These are phyloP conservation scores for Nicotiana benthamiana DNA, from an alignment of 257 asterid species.

Conservation along the genomic window DNA sequence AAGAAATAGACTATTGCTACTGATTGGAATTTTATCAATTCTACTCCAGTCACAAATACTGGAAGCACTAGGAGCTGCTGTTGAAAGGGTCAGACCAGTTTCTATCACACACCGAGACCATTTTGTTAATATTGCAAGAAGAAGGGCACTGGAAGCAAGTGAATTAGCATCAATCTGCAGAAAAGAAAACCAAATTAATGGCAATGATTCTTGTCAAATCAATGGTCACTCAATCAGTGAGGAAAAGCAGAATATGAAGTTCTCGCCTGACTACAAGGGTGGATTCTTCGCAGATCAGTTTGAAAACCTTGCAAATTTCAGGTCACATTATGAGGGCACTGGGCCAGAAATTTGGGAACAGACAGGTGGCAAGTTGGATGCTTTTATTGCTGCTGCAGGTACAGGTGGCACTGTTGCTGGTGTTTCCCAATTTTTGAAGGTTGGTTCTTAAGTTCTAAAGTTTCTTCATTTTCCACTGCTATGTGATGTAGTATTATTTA, in stretches of 20 bases:
- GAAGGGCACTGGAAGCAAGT: constrained; percentile 77
- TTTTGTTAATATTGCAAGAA: constrained; percentile 86
- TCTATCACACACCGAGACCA: constrained; percentile 90
- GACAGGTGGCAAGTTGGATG: constrained; percentile 69
- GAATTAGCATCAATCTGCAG: constrained; percentile 38
- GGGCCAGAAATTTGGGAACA: constrained; percentile 96
- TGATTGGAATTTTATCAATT: neutral
- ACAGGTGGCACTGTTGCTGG: constrained; percentile 97
- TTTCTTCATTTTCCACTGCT: neutral
- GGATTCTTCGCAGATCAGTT: constrained; percentile 97
- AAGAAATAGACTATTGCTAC: neutral
- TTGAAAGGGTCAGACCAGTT: constrained; percentile 93
- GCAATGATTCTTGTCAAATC: constrained; percentile 15
- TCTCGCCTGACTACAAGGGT: constrained; percentile 43
- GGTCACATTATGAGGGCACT: constrained; percentile 90
- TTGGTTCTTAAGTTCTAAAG: constrained; percentile 16
- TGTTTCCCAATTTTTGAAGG: constrained; percentile 80
- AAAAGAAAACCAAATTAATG: constrained; percentile 12
- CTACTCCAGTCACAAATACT: constrained; percentile 74
- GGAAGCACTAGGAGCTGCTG: constrained; percentile 94
- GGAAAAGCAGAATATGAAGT: constrained; percentile 24
- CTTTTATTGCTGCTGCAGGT: constrained; percentile 96
- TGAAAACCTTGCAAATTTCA: constrained; percentile 85
- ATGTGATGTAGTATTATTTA: neutral
- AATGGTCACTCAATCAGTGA: constrained; percentile 16